These are phyloP conservation scores for Dovyalis caffra DNA, from an alignment of 345 rosid species.

Conservation along the genomic window DNA sequence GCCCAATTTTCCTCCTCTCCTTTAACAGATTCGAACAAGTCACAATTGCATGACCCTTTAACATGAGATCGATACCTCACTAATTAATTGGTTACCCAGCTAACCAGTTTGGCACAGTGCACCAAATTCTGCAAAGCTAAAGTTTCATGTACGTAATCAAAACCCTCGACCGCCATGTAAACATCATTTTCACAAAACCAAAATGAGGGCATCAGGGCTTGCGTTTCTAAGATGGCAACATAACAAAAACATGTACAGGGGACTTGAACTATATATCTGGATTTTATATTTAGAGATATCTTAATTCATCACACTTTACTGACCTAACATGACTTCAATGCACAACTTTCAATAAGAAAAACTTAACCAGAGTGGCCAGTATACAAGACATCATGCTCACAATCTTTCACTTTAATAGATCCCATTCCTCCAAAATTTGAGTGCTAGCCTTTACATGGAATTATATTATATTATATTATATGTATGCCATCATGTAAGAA, in stretches of 20 bases:
- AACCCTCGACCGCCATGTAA: slow-evolving; percentile 3
- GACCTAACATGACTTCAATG: background rate
- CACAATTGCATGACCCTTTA: slow-evolving; percentile 28
- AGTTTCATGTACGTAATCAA: background rate
- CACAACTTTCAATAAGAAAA: background rate
- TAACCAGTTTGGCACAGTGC: slow-evolving; percentile 16
- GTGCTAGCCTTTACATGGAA: background rate
- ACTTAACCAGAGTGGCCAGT: background rate
- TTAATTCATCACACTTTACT: background rate
- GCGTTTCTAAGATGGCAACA: background rate
- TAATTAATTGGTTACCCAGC: slow-evolving; percentile 1
- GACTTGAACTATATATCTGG: background rate
- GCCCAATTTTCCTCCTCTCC: slow-evolving; percentile 19
- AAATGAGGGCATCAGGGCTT: background rate
- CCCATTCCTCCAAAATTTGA: background rate
- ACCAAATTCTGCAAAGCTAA: slow-evolving; percentile 15
- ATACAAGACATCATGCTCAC: background rate
- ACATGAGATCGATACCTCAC: slow-evolving; percentile 27
- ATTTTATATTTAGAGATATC: background rate
- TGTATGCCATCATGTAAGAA: background rate
- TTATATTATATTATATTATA: no score
- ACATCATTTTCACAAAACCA: slow-evolving; percentile 8
- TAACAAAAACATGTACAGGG: background rate
- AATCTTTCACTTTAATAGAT: background rate
- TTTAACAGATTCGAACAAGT: slow-evolving; percentile 24